These are phyloP conservation scores for Podaxis sp. DNA, from an alignment of 768 basidiomycete species.

Conservation along the genomic window DNA sequence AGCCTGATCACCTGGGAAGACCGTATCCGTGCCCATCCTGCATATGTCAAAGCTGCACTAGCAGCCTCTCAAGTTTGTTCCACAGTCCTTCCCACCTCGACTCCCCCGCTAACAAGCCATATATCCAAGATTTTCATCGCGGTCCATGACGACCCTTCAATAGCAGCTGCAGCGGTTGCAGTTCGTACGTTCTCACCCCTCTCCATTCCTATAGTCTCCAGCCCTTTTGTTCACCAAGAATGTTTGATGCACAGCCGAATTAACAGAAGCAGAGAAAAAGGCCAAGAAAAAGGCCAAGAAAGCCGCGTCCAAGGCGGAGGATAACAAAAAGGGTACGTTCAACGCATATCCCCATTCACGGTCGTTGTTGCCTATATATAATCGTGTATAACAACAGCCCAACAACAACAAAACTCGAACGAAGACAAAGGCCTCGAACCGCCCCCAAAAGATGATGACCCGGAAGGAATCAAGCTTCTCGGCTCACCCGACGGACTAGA, in stretches of 20 bases:
- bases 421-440: constrained; percentile 75
- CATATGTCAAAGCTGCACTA: constrained; percentile 72
- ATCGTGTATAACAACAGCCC: constrained; percentile 23
- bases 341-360: constrained; percentile 2
- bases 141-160: constrained; percentile 69
- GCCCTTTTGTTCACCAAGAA: background rate
- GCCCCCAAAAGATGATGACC: constrained; percentile 75
- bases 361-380: background rate
- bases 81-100: background rate
- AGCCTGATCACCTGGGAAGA: constrained; percentile 87
- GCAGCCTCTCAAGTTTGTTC: constrained; percentile 62
- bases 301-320: constrained; percentile 58
- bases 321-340: constrained; percentile 64
- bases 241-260: constrained; percentile 28
- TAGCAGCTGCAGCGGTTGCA: constrained; percentile 44
- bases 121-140: constrained; percentile 65
- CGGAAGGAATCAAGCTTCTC: constrained; percentile 74
- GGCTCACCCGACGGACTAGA: constrained; percentile 66
- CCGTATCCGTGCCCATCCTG: constrained; percentile 70
- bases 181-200: constrained; percentile 30
- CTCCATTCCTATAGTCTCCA: background rate
- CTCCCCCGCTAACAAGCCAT: constrained; percentile 14
- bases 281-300: constrained; percentile 88
- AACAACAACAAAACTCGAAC: constrained; percentile 34
- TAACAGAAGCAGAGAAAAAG: constrained; percentile 72